Base-by-base conservation (phyloP, 306 rosid genomes). In the Luffa acutangula region DNA sequence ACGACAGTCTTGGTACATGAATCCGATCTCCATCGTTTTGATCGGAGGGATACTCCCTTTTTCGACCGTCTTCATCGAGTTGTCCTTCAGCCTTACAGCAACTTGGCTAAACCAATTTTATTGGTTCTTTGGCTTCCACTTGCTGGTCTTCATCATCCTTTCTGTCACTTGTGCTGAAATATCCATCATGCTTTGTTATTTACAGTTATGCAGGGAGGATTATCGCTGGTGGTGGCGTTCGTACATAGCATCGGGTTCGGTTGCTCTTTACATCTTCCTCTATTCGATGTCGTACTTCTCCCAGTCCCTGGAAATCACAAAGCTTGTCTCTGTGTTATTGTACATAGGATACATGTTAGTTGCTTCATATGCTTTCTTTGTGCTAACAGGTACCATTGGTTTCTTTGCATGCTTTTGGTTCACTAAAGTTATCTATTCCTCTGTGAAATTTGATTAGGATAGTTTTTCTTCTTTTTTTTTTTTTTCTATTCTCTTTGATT, bases 181-280 rank as follows among this genome's bases (percentile, higher is more conserved):
- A 81, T 87, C 92, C 64, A 53, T 90, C 80, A 90, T 90, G 84
- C 94, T 90, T 56, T 88, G 94, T 85, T 90, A 90, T 86, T 88
- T 90, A 88, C 94, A 90, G 83, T 42, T 90, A 70, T 90, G 94
- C 89, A 90, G 92, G 58, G 94, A 90, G 86, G 94, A 90, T 83
- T 90, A 90, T 77, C 83, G 85, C 77, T 90, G 94, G 94, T 90
- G 94, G 94, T 90, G 94, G 94, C 78, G 94, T 17, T 88, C 94
- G 49, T 90, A 88, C 85, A 91, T 90, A 37, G 87, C 94, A 1
- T 82, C 94, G 46, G 94, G 94, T 60, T 90, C 94, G 64, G 86
- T 88, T 31, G 94, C 94, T 63, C 84, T 90, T 42, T 90, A 90
- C 84, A 89, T 90, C 72, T 90, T 90, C 79, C 90, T 90, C 56